Conservation (phyloP, 2,329 filamentous ascomycete species). For the Orbilia brochopaga region DNA sequence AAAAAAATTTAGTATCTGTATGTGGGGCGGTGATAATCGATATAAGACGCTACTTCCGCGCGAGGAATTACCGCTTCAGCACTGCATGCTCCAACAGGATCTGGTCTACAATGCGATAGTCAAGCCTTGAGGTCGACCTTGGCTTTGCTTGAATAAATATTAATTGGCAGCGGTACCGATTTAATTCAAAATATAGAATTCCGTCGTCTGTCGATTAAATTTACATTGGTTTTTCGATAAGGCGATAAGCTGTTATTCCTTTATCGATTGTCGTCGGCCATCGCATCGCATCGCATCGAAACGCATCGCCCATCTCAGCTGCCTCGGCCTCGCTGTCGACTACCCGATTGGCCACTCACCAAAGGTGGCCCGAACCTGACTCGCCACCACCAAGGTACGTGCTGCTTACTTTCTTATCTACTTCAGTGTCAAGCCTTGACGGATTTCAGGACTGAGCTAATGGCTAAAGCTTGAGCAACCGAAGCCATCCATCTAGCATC, state of each 20-base stretch:
- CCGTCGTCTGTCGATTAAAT: background rate
- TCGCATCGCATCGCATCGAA: background rate
- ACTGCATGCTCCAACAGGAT: conserved; percentile 1
- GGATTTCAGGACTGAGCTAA: too few relatives aligned
- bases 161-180: background rate
- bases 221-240: background rate
- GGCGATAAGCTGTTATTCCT: background rate
- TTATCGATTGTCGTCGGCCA: background rate
- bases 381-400: too few relatives aligned
- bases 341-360: too few relatives aligned
- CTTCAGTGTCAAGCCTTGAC: too few relatives aligned
- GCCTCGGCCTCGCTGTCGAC: background rate
- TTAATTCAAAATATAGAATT: background rate
- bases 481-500: background rate
- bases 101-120: too few relatives aligned
- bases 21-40: background rate
- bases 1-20: too few relatives aligned
- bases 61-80: conserved; percentile 30
- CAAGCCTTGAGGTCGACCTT: too few relatives aligned
- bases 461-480: too few relatives aligned
- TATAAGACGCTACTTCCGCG: conserved; percentile 17
- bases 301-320: background rate
- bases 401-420: too few relatives aligned
- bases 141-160: background rate
- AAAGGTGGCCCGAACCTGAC: too few relatives aligned